Base-by-base conservation (phyloP, 1,284 basidiomycete species). In the Cryptococcus depauperatus region DNA sequence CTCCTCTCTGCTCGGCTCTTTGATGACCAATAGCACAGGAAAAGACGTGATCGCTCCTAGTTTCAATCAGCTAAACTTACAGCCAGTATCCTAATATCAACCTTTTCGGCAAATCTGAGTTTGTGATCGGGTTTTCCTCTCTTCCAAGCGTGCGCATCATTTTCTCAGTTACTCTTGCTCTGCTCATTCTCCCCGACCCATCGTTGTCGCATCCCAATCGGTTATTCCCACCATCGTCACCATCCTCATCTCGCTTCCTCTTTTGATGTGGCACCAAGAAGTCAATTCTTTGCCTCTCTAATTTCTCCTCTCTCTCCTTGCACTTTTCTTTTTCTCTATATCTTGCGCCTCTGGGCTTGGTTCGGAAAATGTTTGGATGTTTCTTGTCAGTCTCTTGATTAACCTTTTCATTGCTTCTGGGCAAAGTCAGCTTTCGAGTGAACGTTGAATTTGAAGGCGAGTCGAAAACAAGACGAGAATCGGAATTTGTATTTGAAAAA, bases 11-110 rank as follows among this genome's bases (percentile, higher is more conserved):
- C 16, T 40, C 38, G 11, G 18, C 14, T 28, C 38, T 58, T 46
- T 69, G 67, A 49, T 69, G 67, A 0, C 67, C 67, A 2, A 63
- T 68, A 3, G 65, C 55, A 32, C 55, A 55, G 2, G 67, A 69
- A 14, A 66, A 59, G 30, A 69, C 61, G 44, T 68, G 64, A 19
- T 62, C 59, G 1, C 65, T 64, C 33, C 64, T 59, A 32, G 32
- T 11, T 18, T 19, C 35, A 37, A 22, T 19, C 18, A 9, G 21
- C 19, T 14, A 19, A 34, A 27, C 13, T n/a, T 14, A 5, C 32
- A 26, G 21, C 13, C 21, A 18, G 19, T 4, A 18, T 22, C 6
- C n/a, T 22, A 27, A 21, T n/a, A 52, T 56, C 18, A 35, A 60
- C 58, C 58, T 41, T 4, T 51, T 47, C 38, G 63, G 66, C 19